phyloP scores from a whole-genome alignment of 345 rosid species.

The Sisymbrium irio region DNA sequence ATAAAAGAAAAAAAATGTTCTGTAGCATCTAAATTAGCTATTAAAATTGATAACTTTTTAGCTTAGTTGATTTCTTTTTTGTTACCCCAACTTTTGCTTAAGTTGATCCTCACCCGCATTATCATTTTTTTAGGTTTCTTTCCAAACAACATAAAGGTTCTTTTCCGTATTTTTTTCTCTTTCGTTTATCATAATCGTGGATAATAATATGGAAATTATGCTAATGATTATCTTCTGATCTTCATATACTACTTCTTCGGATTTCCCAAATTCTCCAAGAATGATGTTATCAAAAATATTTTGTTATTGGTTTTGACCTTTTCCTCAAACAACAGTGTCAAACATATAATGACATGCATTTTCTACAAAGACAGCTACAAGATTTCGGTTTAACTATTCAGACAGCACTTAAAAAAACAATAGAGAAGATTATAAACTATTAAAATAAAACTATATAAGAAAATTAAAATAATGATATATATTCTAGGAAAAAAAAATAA shows the following conservation, averaged over 20 bases:
- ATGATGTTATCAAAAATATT: no score
- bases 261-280: not conserved
- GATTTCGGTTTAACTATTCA: not conserved
- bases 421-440: not conserved
- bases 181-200: no score
- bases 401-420: not conserved
- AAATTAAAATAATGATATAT: no score
- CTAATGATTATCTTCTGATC: no score
- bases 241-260: no score
- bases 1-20: not conserved
- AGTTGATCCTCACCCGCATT: not conserved
- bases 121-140: not conserved
- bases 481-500: not conserved
- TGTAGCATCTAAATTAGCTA: not conserved
- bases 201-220: no score
- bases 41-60: not conserved
- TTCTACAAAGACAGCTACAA: constrained; percentile 25
- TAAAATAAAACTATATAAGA: not conserved
- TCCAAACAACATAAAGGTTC: not conserved
- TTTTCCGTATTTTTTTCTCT: no score
- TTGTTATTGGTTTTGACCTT: not conserved
- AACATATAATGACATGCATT: constrained; percentile 30
- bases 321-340: constrained; percentile 21
- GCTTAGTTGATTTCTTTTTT: no score
- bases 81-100: not conserved